Evolutionary conservation across 768 basidiomycete genomes (phyloP).

Genomic region (Pilatotrama ljubarskyi): DNA sequence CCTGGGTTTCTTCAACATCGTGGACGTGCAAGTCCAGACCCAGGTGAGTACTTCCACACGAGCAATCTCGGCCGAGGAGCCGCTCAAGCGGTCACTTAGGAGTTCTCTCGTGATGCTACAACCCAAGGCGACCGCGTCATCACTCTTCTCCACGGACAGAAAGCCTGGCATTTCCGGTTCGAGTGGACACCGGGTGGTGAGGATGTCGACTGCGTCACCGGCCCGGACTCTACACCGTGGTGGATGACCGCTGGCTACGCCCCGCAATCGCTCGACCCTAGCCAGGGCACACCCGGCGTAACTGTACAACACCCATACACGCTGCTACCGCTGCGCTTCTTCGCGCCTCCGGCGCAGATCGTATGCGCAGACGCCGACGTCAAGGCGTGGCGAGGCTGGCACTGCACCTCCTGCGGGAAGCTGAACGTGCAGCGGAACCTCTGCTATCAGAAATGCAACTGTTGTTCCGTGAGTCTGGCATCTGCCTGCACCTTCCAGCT

Average conservation of each 20-base stretch:
- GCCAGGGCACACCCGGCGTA: not conserved
- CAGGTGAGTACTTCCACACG: not conserved
- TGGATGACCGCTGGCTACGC: not conserved
- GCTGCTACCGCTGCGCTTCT: constrained; percentile 12
- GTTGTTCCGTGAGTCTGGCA: constrained; percentile 8
- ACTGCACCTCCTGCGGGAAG: constrained; percentile 12
- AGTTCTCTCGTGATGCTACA: not conserved
- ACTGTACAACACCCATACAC: not conserved
- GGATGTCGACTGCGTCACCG: not conserved
- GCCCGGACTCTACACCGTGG: not conserved
- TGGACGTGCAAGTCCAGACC: not conserved
- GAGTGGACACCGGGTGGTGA: constrained; percentile 13
- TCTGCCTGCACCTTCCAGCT: not conserved
- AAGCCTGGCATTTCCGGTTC: constrained; percentile 9
- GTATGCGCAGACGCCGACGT: constrained; percentile 11
- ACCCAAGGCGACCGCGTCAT: not conserved
- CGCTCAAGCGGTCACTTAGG: not conserved
- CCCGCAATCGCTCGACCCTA: no score
- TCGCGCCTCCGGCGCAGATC: not conserved
- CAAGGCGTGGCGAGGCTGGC: constrained; percentile 8
- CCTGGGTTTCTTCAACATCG: constrained; percentile 8
- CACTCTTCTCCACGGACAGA: not conserved
- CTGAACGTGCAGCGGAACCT: constrained; percentile 20
- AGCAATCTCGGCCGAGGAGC: not conserved
- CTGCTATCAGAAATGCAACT: constrained; percentile 13